Evolutionary conservation across 202 grass and related monocot genomes (phyloP).

Genomic region (Cymbopogon flexuosus): DNA sequence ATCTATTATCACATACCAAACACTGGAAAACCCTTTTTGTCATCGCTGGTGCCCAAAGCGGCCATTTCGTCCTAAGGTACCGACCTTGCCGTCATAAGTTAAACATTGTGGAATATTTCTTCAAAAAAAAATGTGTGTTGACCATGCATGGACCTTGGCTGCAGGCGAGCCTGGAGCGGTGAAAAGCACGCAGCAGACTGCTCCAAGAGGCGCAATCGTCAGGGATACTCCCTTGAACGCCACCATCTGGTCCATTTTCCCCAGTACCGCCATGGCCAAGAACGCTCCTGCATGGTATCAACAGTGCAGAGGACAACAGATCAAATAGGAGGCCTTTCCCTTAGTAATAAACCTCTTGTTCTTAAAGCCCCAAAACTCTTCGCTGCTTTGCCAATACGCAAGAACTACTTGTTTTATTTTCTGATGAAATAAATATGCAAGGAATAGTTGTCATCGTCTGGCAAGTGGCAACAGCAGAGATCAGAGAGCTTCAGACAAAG

Average conservation of each 20-base stretch:
- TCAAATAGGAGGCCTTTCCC: neutral
- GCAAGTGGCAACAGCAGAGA: neutral
- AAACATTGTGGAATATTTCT: neutral
- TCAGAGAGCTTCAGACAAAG: neutral
- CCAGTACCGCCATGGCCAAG: conserved; percentile 74
- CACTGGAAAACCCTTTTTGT: too few relatives aligned
- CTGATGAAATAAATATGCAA: neutral
- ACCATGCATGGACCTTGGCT: conserved; percentile 45
- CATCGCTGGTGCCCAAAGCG: too few relatives aligned
- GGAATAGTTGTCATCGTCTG: conserved; percentile 5
- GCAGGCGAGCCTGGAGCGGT: conserved; percentile 56
- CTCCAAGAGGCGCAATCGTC: conserved; percentile 82
- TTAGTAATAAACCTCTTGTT: neutral
- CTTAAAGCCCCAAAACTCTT: neutral
- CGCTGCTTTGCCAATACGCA: neutral
- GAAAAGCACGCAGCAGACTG: conserved; percentile 79
- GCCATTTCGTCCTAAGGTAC: neutral
- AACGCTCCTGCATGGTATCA: conserved; percentile 57
- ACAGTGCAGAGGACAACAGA: neutral
- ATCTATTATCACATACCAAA: neutral
- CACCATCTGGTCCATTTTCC: conserved; percentile 72
- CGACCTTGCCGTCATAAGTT: neutral
- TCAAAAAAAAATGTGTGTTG: neutral
- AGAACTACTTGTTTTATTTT: neutral
- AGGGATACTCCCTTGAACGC: conserved; percentile 58